Percentiles rank a stretch among this genome's conserved stretches.
Evolutionary conservation across 169 alveolate genomes (phyloP).

Genomic region (Plasmodium fragile): DNA sequence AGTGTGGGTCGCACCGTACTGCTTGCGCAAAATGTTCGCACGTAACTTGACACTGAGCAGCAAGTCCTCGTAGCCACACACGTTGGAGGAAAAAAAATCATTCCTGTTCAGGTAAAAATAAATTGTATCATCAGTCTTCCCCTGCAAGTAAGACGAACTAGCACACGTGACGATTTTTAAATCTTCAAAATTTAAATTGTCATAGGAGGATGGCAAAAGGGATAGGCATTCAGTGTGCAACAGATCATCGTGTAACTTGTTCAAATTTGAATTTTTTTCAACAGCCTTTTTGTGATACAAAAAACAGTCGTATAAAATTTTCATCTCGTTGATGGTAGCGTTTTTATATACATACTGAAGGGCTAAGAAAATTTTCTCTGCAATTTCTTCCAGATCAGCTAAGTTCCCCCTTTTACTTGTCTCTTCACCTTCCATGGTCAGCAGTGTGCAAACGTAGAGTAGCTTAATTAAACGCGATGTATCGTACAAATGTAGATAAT

Average conservation of each 20-base stretch:
- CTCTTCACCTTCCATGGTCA: not conserved
- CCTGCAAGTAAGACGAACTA: conserved; percentile 48
- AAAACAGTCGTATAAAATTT: conserved; percentile 38
- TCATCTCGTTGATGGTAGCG: conserved; percentile 19
- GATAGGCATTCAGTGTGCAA: conserved; percentile 17
- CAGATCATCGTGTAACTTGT: conserved; percentile 5
- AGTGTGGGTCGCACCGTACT: not conserved
- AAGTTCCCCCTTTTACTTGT: not conserved
- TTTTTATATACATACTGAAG: conserved; percentile 54
- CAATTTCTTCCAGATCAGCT: not conserved
- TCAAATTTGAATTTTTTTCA: not conserved
- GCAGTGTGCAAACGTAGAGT: conserved; percentile 28
- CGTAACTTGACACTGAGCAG: conserved; percentile 23
- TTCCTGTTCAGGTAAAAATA: conserved; percentile 32
- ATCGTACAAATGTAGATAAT: conserved; percentile 29
- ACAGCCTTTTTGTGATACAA: conserved; percentile 16
- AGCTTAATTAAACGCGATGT: conserved; percentile 25
- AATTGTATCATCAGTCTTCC: not conserved
- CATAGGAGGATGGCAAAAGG: conserved; percentile 54
- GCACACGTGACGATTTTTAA: conserved; percentile 37
- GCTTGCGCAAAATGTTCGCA: not conserved
- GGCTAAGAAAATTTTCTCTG: conserved; percentile 4
- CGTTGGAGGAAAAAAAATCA: conserved; percentile 49
- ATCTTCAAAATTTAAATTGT: conserved; percentile 29
- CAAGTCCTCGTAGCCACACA: conserved; percentile 8